Evolutionary conservation across 169 alveolate species (phyloP).

Genomic region (Cryptosporidium sp.): DNA sequence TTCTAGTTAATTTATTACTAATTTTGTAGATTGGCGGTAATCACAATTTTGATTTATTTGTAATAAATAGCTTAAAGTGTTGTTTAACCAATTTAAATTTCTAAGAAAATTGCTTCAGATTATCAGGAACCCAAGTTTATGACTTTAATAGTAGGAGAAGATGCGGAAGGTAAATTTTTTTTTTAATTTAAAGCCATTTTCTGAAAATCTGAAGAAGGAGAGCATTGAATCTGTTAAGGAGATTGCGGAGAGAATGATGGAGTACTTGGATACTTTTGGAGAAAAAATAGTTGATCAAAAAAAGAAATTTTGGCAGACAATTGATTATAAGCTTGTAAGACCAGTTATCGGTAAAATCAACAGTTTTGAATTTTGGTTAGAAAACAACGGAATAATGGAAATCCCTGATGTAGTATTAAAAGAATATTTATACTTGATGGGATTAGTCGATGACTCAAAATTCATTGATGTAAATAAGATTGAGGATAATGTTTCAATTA

Average conservation of each 20-base stretch:
- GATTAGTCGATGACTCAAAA: conserved; percentile 10
- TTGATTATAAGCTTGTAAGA: conserved; percentile 29
- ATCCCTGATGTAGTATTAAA: conserved; percentile 19
- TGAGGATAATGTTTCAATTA: neutral
- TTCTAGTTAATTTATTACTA: neutral
- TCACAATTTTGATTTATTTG: neutral
- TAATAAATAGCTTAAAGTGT: neutral
- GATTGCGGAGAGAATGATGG: conserved; percentile 37
- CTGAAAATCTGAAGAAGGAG: conserved; percentile 7
- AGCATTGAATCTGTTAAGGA: conserved; percentile 32
- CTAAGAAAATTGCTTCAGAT: neutral
- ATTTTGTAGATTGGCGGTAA: conserved; percentile 17
- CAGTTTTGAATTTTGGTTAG: conserved; percentile 30
- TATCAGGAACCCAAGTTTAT: neutral
- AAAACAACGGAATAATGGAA: conserved; percentile 39
- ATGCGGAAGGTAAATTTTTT: conserved; percentile 54
- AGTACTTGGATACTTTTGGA: neutral
- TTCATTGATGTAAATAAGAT: neutral
- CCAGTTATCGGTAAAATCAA: conserved; percentile 31
- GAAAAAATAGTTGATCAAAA: neutral
- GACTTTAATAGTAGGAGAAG: neutral
- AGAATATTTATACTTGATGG: conserved; percentile 31
- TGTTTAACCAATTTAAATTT: neutral
- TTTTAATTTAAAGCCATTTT: conserved; percentile 22
- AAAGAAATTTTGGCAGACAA: conserved; percentile 13